Conservation (phyloP, 2,329 filamentous ascomycete species). For the Talaromyces funiculosus region DNA sequence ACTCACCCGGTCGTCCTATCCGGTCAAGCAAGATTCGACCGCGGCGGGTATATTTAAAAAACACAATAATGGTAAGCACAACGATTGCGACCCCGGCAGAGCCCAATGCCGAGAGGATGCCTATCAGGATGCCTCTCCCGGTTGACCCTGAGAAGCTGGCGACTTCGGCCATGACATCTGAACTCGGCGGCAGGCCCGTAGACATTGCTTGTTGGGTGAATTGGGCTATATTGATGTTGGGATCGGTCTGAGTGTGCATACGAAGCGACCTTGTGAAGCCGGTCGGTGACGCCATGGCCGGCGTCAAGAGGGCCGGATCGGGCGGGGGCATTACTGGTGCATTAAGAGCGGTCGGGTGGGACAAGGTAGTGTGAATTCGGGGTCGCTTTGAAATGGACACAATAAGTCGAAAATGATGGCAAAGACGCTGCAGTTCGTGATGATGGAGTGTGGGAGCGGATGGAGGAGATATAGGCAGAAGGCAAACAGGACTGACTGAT, state of each 20-base stretch:
- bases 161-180: conserved; percentile 9
- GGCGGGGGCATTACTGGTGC: conserved; percentile 15
- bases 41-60: conserved; percentile 82
- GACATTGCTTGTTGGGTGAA: neutral
- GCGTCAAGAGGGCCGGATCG: conserved; percentile 9
- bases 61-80: conserved; percentile 77
- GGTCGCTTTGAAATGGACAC: neutral
- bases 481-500: neutral
- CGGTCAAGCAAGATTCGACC: conserved; percentile 91
- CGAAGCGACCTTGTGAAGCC: conserved; percentile 11
- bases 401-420: neutral
- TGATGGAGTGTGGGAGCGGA: neutral
- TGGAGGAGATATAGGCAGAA: conserved; percentile 1
- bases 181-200: neutral
- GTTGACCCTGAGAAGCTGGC: conserved; percentile 47
- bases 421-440: neutral
- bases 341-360: conserved; percentile 10
- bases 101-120: conserved; percentile 87
- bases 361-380: neutral
- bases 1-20: conserved; percentile 88
- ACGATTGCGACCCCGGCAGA: conserved; percentile 80
- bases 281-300: conserved; percentile 15
- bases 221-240: neutral
- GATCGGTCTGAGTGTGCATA: neutral
- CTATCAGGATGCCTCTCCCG: conserved; percentile 82